Conservation (phyloP, 148 eudicot species). For the Vaccinium myrtillus region DNA sequence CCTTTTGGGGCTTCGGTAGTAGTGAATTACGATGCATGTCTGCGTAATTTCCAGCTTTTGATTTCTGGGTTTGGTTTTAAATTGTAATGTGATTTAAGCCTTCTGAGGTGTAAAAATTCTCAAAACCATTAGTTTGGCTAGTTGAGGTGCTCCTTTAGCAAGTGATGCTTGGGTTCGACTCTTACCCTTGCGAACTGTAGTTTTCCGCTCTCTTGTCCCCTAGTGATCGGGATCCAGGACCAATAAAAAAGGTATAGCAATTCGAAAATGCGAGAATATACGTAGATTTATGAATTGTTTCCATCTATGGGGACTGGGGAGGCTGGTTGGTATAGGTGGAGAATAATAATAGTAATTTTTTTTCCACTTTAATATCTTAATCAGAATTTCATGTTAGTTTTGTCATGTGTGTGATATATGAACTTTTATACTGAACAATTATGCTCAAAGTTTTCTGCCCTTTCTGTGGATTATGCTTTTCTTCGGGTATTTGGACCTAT, state of each 20-base stretch:
- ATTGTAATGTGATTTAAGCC: not conserved
- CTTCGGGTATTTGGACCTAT: slow-evolving; percentile 18
- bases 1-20: not conserved
- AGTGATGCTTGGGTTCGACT: not conserved
- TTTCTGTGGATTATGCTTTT: slow-evolving; percentile 5
- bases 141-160: not conserved
- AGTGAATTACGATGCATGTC: not conserved
- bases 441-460: not conserved
- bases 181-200: not conserved
- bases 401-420: not conserved
- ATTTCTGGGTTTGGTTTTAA: not conserved
- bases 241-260: not conserved
- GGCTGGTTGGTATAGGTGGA: not conserved
- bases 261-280: not conserved
- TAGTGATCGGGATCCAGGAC: not conserved
- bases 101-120: not conserved
- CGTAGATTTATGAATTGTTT: not conserved
- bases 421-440: not conserved
- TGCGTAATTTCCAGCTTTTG: not conserved
- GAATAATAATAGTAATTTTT: not conserved
- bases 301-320: not conserved
- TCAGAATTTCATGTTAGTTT: not conserved
- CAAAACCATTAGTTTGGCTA: not conserved
- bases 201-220: not conserved
- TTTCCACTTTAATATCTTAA: not conserved